These are phyloP conservation scores for Trifolium subterraneum DNA, from an alignment of 306 rosid genomes.

Conservation along the genomic window DNA sequence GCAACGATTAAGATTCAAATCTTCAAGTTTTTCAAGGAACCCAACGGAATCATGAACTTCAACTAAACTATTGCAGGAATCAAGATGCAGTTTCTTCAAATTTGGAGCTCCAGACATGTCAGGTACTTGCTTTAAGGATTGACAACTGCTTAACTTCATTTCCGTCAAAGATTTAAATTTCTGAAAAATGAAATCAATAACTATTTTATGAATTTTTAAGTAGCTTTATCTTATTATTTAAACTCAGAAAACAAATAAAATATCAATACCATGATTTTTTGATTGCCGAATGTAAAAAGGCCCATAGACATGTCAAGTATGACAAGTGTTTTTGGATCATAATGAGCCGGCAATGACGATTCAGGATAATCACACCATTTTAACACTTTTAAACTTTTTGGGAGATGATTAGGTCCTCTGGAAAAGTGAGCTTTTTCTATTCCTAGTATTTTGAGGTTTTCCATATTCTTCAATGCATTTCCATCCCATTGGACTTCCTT, in stretches of 20 bases:
- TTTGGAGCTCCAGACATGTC: conserved; percentile 29
- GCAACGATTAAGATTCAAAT: neutral
- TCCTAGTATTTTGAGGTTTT: neutral
- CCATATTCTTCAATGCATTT: conserved; percentile 2
- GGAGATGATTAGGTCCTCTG: neutral
- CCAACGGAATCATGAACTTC: conserved; percentile 35
- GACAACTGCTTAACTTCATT: neutral
- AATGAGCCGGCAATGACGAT: neutral
- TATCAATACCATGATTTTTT: neutral
- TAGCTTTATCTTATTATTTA: neutral
- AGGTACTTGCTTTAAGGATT: conserved; percentile 6
- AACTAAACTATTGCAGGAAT: conserved; percentile 5
- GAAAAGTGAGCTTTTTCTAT: neutral
- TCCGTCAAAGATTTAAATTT: conserved; percentile 6
- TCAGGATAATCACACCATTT: neutral
- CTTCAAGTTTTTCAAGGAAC: conserved; percentile 8
- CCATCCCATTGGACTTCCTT: neutral
- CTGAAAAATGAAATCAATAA: conserved; percentile 8
- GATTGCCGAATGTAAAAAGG: neutral
- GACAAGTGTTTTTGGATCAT: neutral
- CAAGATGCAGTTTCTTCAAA: neutral
- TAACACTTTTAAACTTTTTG: neutral
- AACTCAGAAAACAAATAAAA: neutral
- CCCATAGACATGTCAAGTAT: neutral
- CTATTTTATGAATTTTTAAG: neutral